Evolutionary conservation across 305 asterid species (phyloP), one percentile per base, ranked within the genome.

Genomic region (Rubia peregrina): DNA sequence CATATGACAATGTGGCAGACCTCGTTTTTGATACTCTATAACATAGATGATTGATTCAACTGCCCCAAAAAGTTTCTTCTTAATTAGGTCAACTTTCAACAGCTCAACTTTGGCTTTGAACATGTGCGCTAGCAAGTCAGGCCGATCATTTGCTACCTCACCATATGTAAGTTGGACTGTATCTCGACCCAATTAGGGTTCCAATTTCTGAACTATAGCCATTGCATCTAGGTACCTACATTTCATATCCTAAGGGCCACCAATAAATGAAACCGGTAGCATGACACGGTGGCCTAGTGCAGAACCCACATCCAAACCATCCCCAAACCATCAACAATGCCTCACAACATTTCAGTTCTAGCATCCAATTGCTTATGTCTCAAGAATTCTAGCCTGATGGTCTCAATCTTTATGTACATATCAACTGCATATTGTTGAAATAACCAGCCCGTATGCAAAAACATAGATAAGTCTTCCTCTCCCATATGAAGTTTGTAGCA

Each of bases 1-100:
- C 7, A 70, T 17, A 36, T 56, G 73, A 9, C 65, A 63, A 55
- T 70, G 66, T 1, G 56, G 73, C 6, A 70, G 6, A n/a, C n/a
- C n/a, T n/a, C n/a, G n/a, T n/a, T n/a, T n/a, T n/a, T n/a, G n/a
- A n/a, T n/a, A n/a, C n/a, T n/a, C n/a, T n/a, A n/a, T n/a, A n/a
- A n/a, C n/a, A n/a, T n/a, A n/a, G n/a, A n/a, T n/a, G n/a, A n/a
- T n/a, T n/a, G n/a, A n/a, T n/a, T n/a, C n/a, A n/a, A n/a, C n/a
- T n/a, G 2, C 10, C 6, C 53, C 69, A 65, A 65, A 65, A 13
- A 38, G 7, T 16, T 65, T 12, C 4, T 42, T 42, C 7, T 17
- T 5, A 0, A 42, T 13, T 0, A 65, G 1, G 12, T 38, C 16
- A 4, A 7, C 19, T 3, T 16, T 38, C 0, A 40, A 2, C 33